Conservation (phyloP, 768 basidiomycete species). For the Termitomyces sp. region DNA sequence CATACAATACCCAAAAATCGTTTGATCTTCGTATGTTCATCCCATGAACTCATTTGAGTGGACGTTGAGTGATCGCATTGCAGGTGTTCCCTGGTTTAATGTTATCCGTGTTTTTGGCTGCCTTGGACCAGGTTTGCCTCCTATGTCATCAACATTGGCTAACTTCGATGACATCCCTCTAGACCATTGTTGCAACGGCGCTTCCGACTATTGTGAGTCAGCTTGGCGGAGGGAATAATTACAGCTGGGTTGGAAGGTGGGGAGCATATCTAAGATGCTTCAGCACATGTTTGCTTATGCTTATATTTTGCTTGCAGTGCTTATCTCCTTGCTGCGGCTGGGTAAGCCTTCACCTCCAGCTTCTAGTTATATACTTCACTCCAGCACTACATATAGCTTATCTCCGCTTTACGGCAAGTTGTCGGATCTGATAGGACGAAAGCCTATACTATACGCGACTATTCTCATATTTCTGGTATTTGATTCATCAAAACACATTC, state of each 20-base stretch:
- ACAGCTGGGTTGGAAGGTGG: constrained; percentile 74
- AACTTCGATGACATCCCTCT: background rate
- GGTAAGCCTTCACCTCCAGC: constrained; percentile 19
- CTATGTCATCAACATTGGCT: background rate
- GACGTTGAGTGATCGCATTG: background rate
- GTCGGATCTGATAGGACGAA: constrained; percentile 57
- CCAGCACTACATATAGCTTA: constrained; percentile 29
- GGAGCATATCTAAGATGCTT: constrained; percentile 12
- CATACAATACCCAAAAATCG: constrained; percentile 56
- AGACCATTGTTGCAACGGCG: constrained; percentile 75
- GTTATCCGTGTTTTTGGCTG: constrained; percentile 46
- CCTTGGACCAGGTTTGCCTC: constrained; percentile 55
- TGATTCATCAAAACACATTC: background rate
- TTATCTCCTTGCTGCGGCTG: constrained; percentile 67
- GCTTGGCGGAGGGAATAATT: constrained; percentile 58
- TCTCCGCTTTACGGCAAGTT: constrained; percentile 78
- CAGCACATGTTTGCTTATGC: background rate
- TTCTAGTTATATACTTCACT: background rate
- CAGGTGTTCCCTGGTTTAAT: constrained; percentile 48
- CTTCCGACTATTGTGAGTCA: constrained; percentile 69
- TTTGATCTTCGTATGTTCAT: constrained; percentile 37
- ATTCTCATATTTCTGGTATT: constrained; percentile 68
- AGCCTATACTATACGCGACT: constrained; percentile 63
- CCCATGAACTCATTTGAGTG: background rate
- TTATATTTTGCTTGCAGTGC: constrained; percentile 39